A percentile compares a stretch with the other conserved stretches of the same genome.
phyloP scores from a whole-genome alignment of 2,329 filamentous ascomycete genomes.

The Stenocarpella maydis region DNA sequence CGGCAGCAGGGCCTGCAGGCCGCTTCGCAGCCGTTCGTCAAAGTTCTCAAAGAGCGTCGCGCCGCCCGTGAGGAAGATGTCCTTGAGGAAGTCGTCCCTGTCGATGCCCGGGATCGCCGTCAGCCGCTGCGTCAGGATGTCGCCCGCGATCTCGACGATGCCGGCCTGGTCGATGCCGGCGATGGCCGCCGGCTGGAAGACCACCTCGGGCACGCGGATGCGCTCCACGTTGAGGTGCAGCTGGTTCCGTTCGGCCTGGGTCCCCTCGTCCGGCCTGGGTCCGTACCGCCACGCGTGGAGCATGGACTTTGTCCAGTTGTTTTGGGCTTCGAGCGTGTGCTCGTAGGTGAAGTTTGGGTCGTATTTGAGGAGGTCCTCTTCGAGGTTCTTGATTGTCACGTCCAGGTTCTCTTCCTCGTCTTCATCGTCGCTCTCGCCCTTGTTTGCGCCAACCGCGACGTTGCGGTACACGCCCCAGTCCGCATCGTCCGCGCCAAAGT shows the following conservation, averaged over 20 bases:
- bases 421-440: slow-evolving; percentile 81
- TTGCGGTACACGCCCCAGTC: slow-evolving; percentile 98
- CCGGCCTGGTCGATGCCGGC: slow-evolving; percentile 94
- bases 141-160: slow-evolving; percentile 88
- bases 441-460: slow-evolving; percentile 80
- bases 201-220: slow-evolving; percentile 90
- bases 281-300: slow-evolving; percentile 91
- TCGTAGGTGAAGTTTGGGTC: slow-evolving; percentile 92
- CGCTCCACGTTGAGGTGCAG: slow-evolving; percentile 96
- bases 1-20: slow-evolving; percentile 77
- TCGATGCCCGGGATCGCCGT: slow-evolving; percentile 56
- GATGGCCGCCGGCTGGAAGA: slow-evolving; percentile 86
- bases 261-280: slow-evolving; percentile 81
- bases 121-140: slow-evolving; percentile 87
- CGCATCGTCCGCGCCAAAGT: slow-evolving; percentile 95
- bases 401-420: slow-evolving; percentile 91
- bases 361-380: slow-evolving; percentile 84
- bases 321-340: slow-evolving; percentile 89
- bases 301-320: slow-evolving; percentile 92
- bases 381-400: slow-evolving; percentile 76
- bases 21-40: slow-evolving; percentile 79
- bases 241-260: slow-evolving; percentile 82
- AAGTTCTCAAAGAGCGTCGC: slow-evolving; percentile 88
- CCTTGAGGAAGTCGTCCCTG: slow-evolving; percentile 76
- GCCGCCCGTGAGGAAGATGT: slow-evolving; percentile 95